phyloP scores from a whole-genome alignment of 2,329 filamentous ascomycete species.

The Aaosphaeria pasadenensis region DNA sequence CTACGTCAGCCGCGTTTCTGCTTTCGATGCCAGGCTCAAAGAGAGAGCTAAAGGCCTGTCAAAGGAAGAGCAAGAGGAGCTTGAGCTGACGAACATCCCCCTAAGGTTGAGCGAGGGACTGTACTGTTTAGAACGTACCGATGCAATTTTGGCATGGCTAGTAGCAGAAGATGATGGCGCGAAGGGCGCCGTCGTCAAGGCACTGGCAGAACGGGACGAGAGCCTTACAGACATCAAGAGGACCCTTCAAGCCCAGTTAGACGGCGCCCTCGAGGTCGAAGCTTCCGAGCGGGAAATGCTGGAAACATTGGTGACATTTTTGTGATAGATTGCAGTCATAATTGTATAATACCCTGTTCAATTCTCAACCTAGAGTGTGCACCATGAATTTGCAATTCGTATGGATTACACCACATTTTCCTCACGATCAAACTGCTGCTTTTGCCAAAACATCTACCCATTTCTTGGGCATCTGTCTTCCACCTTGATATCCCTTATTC shows the following conservation, averaged over 20 bases:
- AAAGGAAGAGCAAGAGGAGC: conserved; percentile 59
- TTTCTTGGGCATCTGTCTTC: conserved; percentile 31
- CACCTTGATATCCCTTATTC: conserved; percentile 34
- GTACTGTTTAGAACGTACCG: conserved; percentile 77
- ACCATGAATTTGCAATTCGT: no score
- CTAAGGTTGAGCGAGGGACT: conserved; percentile 78
- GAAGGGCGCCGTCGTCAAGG: conserved; percentile 58
- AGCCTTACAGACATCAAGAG: conserved; percentile 59
- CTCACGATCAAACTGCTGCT: no score
- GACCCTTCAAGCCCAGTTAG: conserved; percentile 68
- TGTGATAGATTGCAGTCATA: conserved; percentile 4
- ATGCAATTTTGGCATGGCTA: conserved; percentile 86
- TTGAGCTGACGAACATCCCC: conserved; percentile 70
- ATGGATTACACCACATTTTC: no score
- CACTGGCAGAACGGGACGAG: conserved; percentile 68
- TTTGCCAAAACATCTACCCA: conserved; percentile 40
- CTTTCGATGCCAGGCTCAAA: conserved; percentile 62
- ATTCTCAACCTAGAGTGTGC: no score
- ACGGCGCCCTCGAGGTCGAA: conserved; percentile 53
- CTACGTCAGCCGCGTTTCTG: conserved; percentile 61
- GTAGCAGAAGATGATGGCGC: conserved; percentile 83
- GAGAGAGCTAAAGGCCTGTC: conserved; percentile 54
- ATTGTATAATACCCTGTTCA: no score
- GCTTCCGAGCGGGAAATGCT: conserved; percentile 64
- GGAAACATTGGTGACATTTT: conserved; percentile 49